A percentile compares a stretch with the other conserved stretches of the same genome.
Evolutionary conservation across 2,329 filamentous ascomycete genomes (phyloP).

Genomic region (Colletotrichum higginsianum): DNA sequence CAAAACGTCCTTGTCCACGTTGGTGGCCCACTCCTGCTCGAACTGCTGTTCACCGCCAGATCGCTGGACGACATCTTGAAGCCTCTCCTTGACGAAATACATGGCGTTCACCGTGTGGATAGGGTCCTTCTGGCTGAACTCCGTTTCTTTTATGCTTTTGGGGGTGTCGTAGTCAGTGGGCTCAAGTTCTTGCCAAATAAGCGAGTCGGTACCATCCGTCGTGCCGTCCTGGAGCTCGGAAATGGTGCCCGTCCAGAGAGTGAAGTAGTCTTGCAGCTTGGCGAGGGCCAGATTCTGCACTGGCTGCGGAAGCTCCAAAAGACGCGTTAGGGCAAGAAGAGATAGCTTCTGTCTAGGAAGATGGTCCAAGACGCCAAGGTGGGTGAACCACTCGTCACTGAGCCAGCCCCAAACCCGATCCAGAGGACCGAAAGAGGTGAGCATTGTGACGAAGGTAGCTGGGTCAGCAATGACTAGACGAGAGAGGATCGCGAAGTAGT

Average conservation of each 20-base stretch:
- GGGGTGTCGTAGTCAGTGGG: conserved; percentile 69
- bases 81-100: conserved; percentile 73
- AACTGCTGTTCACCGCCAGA: conserved; percentile 78
- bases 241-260: conserved; percentile 81
- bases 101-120: conserved; percentile 77
- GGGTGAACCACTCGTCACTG: conserved; percentile 75
- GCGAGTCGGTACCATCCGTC: conserved; percentile 64
- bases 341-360: conserved; percentile 79
- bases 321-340: conserved; percentile 78
- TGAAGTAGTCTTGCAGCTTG: conserved; percentile 80
- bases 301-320: conserved; percentile 75
- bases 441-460: conserved; percentile 73
- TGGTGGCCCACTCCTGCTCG: conserved; percentile 77
- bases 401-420: conserved; percentile 73
- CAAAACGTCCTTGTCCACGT: conserved; percentile 82
- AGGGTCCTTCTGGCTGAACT: conserved; percentile 72
- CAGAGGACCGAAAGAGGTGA: conserved; percentile 62
- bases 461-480: conserved; percentile 84
- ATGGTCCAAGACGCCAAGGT: conserved; percentile 78
- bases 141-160: conserved; percentile 67
- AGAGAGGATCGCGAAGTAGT: conserved; percentile 88
- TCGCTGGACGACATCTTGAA: conserved; percentile 71
- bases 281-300: conserved; percentile 71
- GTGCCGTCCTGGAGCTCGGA: conserved; percentile 75
- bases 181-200: conserved; percentile 63